These are phyloP conservation scores for Shiraia bambusicola DNA, from an alignment of 2,329 filamentous ascomycete species.

Conservation along the genomic window DNA sequence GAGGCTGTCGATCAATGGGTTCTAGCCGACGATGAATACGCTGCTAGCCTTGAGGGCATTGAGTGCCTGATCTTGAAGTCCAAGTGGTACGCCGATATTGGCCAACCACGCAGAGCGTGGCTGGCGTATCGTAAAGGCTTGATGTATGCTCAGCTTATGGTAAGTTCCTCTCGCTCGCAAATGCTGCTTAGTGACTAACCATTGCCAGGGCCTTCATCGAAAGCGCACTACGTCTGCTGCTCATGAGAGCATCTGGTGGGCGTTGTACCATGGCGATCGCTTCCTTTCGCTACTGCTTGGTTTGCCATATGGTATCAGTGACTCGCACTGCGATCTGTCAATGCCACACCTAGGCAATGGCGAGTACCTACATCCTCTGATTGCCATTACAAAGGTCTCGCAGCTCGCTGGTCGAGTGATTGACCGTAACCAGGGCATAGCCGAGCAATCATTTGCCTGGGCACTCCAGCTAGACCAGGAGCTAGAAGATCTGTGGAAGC, in stretches of 20 bases:
- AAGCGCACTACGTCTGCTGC: constrained; percentile 37
- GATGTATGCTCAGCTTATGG: constrained; percentile 57
- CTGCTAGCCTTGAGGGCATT: constrained; percentile 54
- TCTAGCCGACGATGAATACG: constrained; percentile 52
- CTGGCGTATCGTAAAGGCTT: constrained; percentile 53
- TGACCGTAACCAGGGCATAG: constrained; percentile 45
- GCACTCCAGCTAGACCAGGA: constrained; percentile 48
- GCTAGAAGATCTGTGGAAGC: constrained; percentile 43
- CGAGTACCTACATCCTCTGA: constrained; percentile 32
- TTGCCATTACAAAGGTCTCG: constrained; percentile 40
- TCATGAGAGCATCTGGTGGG: constrained; percentile 46
- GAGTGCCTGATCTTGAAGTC: constrained; percentile 55
- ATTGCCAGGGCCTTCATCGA: constrained; percentile 41
- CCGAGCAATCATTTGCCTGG: constrained; percentile 41
- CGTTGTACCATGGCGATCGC: constrained; percentile 50
- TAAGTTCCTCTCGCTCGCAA: constrained; percentile 23
- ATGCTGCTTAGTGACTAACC: constrained; percentile 12
- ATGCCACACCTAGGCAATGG: constrained; percentile 29
- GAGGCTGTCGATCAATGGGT: constrained; percentile 52
- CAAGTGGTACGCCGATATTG: constrained; percentile 58
- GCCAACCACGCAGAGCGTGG: constrained; percentile 59
- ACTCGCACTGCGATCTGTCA: constrained; percentile 42
- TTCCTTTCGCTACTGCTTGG: constrained; percentile 57
- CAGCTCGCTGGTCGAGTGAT: constrained; percentile 48
- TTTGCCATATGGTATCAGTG: constrained; percentile 50